Percentiles rank a stretch among this genome's conserved stretches.
Conservation (phyloP, 1,284 basidiomycete species). For the Fomitopsis betulina region DNA sequence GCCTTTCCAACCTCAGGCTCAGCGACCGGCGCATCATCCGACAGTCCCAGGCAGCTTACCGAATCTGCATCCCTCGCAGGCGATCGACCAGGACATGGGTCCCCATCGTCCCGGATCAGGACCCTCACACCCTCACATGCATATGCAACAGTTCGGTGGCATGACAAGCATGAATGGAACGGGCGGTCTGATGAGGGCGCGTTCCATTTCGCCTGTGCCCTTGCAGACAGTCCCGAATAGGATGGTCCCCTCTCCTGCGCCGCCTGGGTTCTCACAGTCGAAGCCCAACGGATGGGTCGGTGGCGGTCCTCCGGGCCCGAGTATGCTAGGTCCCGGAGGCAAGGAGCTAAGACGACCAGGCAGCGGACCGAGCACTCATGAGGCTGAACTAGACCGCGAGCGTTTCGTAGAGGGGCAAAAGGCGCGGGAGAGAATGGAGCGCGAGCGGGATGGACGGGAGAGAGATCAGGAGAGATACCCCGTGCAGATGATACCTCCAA, state of each 20-base stretch:
- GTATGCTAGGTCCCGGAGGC: constrained; percentile 4
- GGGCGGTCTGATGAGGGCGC: constrained; percentile 18
- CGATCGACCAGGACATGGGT: constrained; percentile 23
- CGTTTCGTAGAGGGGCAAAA: constrained; percentile 23
- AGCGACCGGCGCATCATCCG: constrained; percentile 24
- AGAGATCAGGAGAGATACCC: constrained; percentile 19
- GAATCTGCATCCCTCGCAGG: constrained; percentile 17
- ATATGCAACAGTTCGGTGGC: constrained; percentile 17
- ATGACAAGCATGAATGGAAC: constrained; percentile 13
- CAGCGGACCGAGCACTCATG: constrained; percentile 23
- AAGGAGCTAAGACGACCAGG: constrained; percentile 20
- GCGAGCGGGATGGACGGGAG: constrained; percentile 24
- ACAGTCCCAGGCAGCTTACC: constrained; percentile 20
- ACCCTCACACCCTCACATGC: constrained; percentile 11
- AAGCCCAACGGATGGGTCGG: constrained; percentile 21
- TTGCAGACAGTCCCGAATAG: constrained; percentile 15
- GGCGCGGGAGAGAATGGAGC: constrained; percentile 27
- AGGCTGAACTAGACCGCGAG: constrained; percentile 26
- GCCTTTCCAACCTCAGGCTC: constrained; percentile 16
- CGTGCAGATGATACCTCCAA: constrained; percentile 18
- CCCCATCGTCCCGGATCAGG: constrained; percentile 19
- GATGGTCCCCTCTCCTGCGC: constrained; percentile 14
- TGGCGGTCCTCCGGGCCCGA: background rate
- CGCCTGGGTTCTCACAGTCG: constrained; percentile 14
- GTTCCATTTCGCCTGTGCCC: constrained; percentile 28